phyloP scores from a whole-genome alignment of 192 early-diverging fungal species.

The Entrophospora sp. region DNA sequence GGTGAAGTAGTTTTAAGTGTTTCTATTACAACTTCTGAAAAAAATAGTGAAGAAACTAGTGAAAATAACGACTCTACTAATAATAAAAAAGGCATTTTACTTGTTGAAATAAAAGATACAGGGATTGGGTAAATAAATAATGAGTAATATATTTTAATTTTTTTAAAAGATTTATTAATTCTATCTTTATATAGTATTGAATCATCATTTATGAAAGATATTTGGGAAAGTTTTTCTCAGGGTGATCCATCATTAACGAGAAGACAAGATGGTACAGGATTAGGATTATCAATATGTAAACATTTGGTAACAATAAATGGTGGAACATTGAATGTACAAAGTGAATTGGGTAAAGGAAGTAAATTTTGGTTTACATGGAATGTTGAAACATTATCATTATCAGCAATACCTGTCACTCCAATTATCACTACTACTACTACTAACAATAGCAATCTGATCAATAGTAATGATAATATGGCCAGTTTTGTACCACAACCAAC shows the following conservation, averaged over 20 bases:
- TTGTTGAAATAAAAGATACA: constrained; percentile 57
- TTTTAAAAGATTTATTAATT: not conserved
- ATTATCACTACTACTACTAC: constrained; percentile 26
- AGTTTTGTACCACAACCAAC: no score
- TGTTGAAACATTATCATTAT: not conserved
- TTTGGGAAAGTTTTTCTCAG: constrained; percentile 69
- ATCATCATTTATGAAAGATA: constrained; percentile 48
- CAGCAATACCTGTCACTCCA: not conserved
- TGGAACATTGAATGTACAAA: constrained; percentile 57
- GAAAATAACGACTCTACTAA: not conserved
- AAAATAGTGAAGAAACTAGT: not conserved
- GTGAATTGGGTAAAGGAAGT: constrained; percentile 51
- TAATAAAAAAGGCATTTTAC: constrained; percentile 28
- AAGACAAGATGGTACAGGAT: constrained; percentile 67
- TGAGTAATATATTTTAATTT: not conserved
- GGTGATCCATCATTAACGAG: constrained; percentile 60
- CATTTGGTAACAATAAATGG: constrained; percentile 61
- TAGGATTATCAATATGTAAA: constrained; percentile 71
- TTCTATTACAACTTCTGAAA: not conserved
- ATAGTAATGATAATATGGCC: constrained; percentile 9
- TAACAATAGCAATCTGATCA: constrained; percentile 2
- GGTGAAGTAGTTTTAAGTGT: constrained; percentile 22
- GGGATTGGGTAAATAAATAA: constrained; percentile 47
- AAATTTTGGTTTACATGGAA: constrained; percentile 58
- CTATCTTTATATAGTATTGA: constrained; percentile 38